Evolutionary conservation across 768 basidiomycete genomes (phyloP).

Genomic region (Myochromella boudieri): DNA sequence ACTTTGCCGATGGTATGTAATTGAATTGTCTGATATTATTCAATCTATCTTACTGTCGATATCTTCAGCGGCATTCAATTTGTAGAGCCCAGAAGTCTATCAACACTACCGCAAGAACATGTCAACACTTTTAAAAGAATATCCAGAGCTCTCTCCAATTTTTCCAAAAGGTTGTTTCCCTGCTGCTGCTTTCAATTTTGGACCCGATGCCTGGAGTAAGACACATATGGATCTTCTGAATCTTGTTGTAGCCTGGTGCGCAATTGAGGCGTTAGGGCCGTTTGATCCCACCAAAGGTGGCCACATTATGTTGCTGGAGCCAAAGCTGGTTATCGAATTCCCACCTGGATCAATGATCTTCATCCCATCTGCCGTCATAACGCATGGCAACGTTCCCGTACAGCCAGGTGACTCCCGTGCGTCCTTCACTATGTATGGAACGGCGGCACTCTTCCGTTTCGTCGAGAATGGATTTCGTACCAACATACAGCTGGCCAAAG

Average conservation of each 20-base stretch:
- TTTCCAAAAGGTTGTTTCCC: conserved; percentile 4
- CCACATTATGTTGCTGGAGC: conserved; percentile 27
- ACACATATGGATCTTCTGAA: conserved; percentile 30
- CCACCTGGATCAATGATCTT: conserved; percentile 30
- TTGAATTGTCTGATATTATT: background rate
- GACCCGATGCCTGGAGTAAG: conserved; percentile 8
- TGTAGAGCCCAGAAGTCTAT: conserved; percentile 2
- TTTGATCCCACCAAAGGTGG: conserved; percentile 29
- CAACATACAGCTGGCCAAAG: background rate
- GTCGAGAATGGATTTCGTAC: conserved; percentile 21
- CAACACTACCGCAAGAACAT: background rate
- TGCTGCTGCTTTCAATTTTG: conserved; percentile 29
- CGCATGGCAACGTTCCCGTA: conserved; percentile 25
- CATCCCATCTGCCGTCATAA: conserved; percentile 27
- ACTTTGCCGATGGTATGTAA: conserved; percentile 1
- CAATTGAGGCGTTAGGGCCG: conserved; percentile 26
- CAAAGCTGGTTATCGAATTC: conserved; percentile 23
- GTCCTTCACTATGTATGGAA: conserved; percentile 27
- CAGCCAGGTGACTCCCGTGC: conserved; percentile 15
- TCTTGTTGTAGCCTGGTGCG: conserved; percentile 30
- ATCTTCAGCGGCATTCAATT: background rate
- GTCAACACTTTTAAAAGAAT: background rate
- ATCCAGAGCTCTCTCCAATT: background rate
- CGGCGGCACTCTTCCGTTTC: conserved; percentile 26
- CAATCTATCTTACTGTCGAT: background rate